Evolutionary conservation across 2,329 filamentous ascomycete species (phyloP).

Genomic region (Sporothrix schenckii): DNA sequence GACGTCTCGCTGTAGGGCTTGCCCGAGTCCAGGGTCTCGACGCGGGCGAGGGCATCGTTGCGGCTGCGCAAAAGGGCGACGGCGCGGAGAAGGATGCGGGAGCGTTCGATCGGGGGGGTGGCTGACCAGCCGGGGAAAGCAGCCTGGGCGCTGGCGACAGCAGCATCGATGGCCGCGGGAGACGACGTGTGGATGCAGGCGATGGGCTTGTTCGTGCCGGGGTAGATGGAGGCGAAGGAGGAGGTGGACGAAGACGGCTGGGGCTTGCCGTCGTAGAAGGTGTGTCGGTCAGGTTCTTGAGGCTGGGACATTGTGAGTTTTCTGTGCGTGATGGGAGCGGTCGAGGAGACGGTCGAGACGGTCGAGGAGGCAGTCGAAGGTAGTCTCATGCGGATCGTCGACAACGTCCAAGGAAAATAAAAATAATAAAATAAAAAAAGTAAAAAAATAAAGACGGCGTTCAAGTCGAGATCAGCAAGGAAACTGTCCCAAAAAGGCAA

Average conservation of each 20-base stretch:
- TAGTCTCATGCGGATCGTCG: neutral
- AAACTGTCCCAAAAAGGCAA: neutral
- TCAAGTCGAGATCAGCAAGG: neutral
- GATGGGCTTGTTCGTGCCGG: constrained; percentile 68
- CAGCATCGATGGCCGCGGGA: constrained; percentile 62
- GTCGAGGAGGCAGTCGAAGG: neutral
- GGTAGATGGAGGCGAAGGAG: constrained; percentile 72
- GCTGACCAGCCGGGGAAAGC: constrained; percentile 78
- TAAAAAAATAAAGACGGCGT: neutral
- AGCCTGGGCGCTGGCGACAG: constrained; percentile 68
- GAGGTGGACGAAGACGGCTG: constrained; percentile 61
- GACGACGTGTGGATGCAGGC: constrained; percentile 74
- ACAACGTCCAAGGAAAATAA: neutral
- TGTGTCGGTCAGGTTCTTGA: constrained; percentile 53
- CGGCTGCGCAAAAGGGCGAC: constrained; percentile 71
- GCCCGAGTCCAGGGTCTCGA: constrained; percentile 84
- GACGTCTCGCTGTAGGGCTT: constrained; percentile 85
- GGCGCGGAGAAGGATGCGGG: constrained; percentile 76
- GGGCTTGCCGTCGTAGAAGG: constrained; percentile 74
- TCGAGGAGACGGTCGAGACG: neutral
- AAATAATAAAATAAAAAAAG: neutral
- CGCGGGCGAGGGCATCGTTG: constrained; percentile 76
- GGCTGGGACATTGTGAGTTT: constrained; percentile 21
- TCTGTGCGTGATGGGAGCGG: neutral
- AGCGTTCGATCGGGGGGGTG: constrained; percentile 72